Conservation (phyloP, 2,329 filamentous ascomycete genomes). For the Fusarium pseudocircinatum region DNA sequence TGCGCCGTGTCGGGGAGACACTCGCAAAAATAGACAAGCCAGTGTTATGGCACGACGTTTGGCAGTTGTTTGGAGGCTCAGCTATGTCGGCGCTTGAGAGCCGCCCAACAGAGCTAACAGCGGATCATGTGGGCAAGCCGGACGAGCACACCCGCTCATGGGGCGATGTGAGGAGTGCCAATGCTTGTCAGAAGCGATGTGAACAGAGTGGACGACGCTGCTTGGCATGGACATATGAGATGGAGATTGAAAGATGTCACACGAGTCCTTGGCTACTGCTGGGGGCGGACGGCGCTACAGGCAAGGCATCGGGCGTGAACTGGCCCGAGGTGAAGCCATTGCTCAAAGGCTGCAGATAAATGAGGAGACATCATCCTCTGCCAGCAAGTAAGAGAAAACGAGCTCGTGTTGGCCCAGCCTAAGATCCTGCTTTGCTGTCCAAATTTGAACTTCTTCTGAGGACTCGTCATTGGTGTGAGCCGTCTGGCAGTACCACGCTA, state of each 20-base stretch:
- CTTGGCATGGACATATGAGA: conserved; percentile 63
- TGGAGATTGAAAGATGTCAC: conserved; percentile 52
- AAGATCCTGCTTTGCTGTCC: conserved; percentile 7
- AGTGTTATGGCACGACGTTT: conserved; percentile 62
- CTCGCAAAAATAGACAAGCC: conserved; percentile 53
- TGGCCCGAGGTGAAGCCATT: conserved; percentile 44
- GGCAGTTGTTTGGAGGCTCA: conserved; percentile 57
- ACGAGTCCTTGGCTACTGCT: conserved; percentile 61
- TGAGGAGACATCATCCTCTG: conserved; percentile 10
- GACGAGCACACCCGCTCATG: conserved; percentile 55
- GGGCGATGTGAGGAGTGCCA: conserved; percentile 50
- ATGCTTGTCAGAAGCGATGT: conserved; percentile 57
- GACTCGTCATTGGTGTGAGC: conserved; percentile 17
- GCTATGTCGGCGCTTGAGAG: conserved; percentile 51
- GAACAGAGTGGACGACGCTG: conserved; percentile 51
- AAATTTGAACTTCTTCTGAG: conserved; percentile 4
- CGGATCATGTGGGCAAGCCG: conserved; percentile 62
- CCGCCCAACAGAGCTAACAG: conserved; percentile 50
- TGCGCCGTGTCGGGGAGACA: conserved; percentile 55
- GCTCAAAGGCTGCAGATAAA: conserved; percentile 37
- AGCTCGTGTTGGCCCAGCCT: not conserved
- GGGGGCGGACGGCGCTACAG: conserved; percentile 45
- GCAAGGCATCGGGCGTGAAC: conserved; percentile 47
- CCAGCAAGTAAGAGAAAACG: not conserved
- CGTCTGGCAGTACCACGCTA: conserved; percentile 3